Evolutionary conservation across 257 asterid species (phyloP).

Genomic region (Asclepias syriaca): DNA sequence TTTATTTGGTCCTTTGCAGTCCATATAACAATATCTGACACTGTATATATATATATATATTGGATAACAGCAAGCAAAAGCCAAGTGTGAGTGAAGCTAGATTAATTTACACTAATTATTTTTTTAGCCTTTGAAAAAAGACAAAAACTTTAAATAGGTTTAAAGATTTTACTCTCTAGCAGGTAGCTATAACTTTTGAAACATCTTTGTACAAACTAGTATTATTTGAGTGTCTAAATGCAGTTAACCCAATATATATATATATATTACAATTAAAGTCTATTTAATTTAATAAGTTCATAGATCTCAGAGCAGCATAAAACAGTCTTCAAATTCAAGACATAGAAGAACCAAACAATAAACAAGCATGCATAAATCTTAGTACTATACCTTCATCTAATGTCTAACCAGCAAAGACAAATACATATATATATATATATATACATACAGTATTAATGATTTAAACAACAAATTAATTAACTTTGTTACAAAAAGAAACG

Average conservation of each 20-base stretch:
- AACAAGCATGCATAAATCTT: background rate
- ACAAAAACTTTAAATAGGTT: constrained; percentile 1
- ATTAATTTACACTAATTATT: background rate
- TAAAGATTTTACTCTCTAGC: background rate
- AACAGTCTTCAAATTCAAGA: background rate
- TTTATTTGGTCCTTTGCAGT: constrained; percentile 8
- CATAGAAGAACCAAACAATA: background rate
- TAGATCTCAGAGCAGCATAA: background rate
- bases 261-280: too few relatives aligned
- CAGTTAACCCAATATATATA: background rate
- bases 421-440: too few relatives aligned
- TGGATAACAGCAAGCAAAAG: constrained; percentile 7
- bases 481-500: background rate
- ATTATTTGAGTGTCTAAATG: background rate
- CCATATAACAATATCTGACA: constrained; percentile 7
- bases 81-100: background rate
- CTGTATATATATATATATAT: background rate
- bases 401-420: background rate
- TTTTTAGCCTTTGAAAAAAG: background rate
- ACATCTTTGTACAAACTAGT: background rate
- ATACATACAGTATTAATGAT: background rate
- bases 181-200: background rate
- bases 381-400: background rate
- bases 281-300: background rate
- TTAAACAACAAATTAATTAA: background rate